Evolutionary conservation across 805 yeast genomes (phyloP).

Genomic region (Saccharomyces paradoxus): DNA sequence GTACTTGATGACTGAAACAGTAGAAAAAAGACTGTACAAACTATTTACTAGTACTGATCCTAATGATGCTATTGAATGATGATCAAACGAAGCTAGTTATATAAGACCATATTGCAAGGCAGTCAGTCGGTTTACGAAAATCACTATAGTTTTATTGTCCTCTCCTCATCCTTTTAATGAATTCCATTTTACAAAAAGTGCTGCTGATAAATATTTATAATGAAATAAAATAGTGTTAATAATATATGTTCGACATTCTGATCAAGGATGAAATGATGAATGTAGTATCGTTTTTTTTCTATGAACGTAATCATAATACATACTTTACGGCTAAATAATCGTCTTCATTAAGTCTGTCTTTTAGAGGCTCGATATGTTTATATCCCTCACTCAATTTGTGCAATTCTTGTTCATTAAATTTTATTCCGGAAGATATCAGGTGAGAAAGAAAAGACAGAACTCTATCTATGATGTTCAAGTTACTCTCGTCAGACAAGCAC

Average conservation of each 20-base stretch:
- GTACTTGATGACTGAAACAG: conserved; percentile 41
- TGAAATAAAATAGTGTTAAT: conserved; percentile 4
- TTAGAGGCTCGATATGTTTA: conserved; percentile 33
- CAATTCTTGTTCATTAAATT: conserved; percentile 40
- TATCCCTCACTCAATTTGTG: conserved; percentile 32
- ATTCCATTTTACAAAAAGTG: conserved; percentile 32
- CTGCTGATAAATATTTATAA: conserved; percentile 11
- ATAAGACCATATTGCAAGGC: neutral
- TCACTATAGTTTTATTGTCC: neutral
- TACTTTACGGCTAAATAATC: conserved; percentile 45
- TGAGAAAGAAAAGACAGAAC: conserved; percentile 43
- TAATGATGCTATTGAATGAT: conserved; percentile 28
- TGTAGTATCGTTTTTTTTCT: neutral
- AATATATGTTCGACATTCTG: neutral
- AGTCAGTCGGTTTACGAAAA: conserved; percentile 4
- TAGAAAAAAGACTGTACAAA: conserved; percentile 40
- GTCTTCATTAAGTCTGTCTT: conserved; percentile 46
- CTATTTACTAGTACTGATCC: conserved; percentile 47
- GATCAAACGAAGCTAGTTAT: neutral
- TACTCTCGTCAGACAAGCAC: conserved; percentile 19
- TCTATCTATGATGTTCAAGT: conserved; percentile 50
- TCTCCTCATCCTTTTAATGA: conserved; percentile 20
- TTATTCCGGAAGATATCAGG: conserved; percentile 37
- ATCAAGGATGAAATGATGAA: neutral
- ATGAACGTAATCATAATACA: conserved; percentile 23